Percentiles rank a stretch among this genome's conserved stretches.
Evolutionary conservation across 2,329 filamentous ascomycete genomes (phyloP).

Genomic region (Aureobasidium sp.): DNA sequence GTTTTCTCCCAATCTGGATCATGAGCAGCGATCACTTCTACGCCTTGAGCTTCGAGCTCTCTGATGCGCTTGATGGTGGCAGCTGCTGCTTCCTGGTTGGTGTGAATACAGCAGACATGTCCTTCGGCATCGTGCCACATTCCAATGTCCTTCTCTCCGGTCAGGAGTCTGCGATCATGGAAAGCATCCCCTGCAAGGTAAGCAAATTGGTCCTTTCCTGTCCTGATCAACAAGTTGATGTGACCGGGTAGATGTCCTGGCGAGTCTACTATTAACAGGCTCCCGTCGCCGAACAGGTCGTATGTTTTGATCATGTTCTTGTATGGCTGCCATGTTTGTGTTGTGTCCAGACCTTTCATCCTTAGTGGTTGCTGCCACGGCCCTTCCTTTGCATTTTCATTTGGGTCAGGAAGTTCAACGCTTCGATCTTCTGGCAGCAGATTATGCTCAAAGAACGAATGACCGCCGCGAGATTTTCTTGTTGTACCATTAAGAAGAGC

Average conservation of each 20-base stretch:
- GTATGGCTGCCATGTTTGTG: not conserved
- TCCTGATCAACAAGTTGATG: conserved; percentile 43
- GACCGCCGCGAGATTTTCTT: conserved; percentile 25
- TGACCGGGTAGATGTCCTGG: conserved; percentile 49
- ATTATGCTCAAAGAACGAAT: conserved; percentile 39
- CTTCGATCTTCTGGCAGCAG: conserved; percentile 34
- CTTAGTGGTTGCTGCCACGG: not conserved
- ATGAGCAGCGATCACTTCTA: conserved; percentile 48
- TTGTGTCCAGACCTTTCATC: not conserved
- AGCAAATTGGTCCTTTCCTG: conserved; percentile 36
- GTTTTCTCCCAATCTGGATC: conserved; percentile 43
- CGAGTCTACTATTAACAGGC: conserved; percentile 42
- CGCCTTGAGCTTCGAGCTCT: conserved; percentile 33
- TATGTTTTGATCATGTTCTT: conserved; percentile 34
- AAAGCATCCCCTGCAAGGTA: conserved; percentile 49
- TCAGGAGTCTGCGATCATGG: conserved; percentile 46
- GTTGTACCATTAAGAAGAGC: conserved; percentile 32
- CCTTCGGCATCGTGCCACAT: conserved; percentile 43
- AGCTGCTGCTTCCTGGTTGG: conserved; percentile 39
- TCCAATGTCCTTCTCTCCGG: conserved; percentile 47
- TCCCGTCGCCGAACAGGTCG: conserved; percentile 44
- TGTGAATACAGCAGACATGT: conserved; percentile 44
- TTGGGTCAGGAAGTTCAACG: conserved; percentile 18
- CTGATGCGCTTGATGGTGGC: conserved; percentile 33
- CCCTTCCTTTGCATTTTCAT: not conserved